These are phyloP conservation scores for Phytophthora citrophthora DNA, from an alignment of 352 stramenopile genomes.

Conservation along the genomic window DNA sequence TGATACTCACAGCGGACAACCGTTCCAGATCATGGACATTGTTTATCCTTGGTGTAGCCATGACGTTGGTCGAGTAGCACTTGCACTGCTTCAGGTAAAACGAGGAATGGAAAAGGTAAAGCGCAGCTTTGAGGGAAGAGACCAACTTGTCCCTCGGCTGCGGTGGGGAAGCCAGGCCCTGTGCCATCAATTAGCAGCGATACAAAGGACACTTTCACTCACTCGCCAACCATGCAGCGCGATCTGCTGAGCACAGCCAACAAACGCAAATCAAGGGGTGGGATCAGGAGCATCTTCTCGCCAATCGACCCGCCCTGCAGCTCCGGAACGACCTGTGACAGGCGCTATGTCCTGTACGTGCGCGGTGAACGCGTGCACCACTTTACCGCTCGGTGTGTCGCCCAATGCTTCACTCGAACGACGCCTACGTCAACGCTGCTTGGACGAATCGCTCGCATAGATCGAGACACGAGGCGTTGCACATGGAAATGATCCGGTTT, in stretches of 20 bases:
- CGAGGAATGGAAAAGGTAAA: slow-evolving; percentile 5
- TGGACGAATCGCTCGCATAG: slow-evolving; percentile 11
- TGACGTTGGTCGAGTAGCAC: slow-evolving; percentile 1
- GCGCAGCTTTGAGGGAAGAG: slow-evolving; percentile 1
- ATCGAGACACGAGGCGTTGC: slow-evolving; percentile 8
- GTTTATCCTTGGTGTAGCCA: slow-evolving; percentile 15
- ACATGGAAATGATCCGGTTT: slow-evolving; percentile 6
- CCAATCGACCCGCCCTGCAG: slow-evolving; percentile 18
- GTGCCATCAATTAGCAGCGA: neutral
- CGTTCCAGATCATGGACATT: slow-evolving; percentile 32
- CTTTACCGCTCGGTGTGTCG: neutral
- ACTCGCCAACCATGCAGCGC: neutral
- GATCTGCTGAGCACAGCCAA: slow-evolving; percentile 33
- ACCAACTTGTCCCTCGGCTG: neutral
- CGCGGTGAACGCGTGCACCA: slow-evolving; percentile 6
- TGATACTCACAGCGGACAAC: slow-evolving; percentile 40
- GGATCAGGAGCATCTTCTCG: slow-evolving; percentile 8
- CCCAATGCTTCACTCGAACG: slow-evolving; percentile 14
- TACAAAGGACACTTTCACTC: neutral
- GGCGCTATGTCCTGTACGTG: neutral
- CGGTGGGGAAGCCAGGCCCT: neutral
- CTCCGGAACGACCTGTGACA: slow-evolving; percentile 22
- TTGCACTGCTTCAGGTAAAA: slow-evolving; percentile 17
- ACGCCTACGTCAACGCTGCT: slow-evolving; percentile 7
- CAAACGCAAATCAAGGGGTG: slow-evolving; percentile 9